Evolutionary conservation across 2,329 filamentous ascomycete species (phyloP), one percentile per base, ranked within the genome.

Genomic region (Penicillium sp.): DNA sequence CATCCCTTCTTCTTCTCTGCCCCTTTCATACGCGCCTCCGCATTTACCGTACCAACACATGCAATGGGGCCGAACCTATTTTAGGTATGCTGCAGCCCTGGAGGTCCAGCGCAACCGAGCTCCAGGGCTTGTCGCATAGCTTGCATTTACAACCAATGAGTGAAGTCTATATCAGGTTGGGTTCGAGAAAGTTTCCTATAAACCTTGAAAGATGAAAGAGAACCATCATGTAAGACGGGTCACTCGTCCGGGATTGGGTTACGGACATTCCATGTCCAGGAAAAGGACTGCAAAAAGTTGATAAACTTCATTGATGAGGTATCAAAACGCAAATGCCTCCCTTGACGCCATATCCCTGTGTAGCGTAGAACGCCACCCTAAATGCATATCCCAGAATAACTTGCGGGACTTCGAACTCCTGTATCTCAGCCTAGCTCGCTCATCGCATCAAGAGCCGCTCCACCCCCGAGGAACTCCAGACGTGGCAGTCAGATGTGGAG

Each of bases 351-450:
- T 48, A 51, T 46, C 48, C 47, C 43, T 50, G 22, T 46, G 34
- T 43, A 45, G 47, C 50, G 39, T 52, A 44, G 42, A 57, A 59
- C 56, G 56, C 56, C 54, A 49, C 49, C 47, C 44, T 47, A 52
- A 46, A 59, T 59, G 56, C 54, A 55, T 49, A 43, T 51, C 29
- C 52, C 38, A 54, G 46, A 52, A 47, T 27, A 36, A 55, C n/a
- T 40, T n/a, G 32, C 14, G 47, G n/a, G 34, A 45, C 24, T 16
- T 50, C 40, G 16, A 21, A 21, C n/a, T 40, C 38, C 40, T 34
- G 36, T 34, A 34, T 54, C 42, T 29, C 34, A 24, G 16, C 32
- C 24, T 50, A 18, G 16, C 27, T 42, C 24, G 43, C 32, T 32
- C 5, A n/a, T 34, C n/a, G 14, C 47, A 39, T 40, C 52, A 27